Conservation (phyloP, 2,329 filamentous ascomycete genomes). For the Neonectria faginata region DNA sequence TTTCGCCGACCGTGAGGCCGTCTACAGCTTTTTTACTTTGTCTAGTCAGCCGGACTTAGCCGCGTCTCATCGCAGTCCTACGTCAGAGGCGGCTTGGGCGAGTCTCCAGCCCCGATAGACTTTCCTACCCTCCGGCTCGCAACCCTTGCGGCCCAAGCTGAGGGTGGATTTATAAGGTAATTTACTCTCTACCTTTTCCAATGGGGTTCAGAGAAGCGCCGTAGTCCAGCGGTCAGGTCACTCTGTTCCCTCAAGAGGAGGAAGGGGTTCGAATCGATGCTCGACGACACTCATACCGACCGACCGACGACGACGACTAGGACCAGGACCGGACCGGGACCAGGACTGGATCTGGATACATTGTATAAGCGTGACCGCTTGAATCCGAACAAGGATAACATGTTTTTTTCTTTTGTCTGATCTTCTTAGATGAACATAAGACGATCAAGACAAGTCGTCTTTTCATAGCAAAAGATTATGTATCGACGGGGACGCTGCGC, state of each 20-base stretch:
- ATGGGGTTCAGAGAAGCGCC: neutral
- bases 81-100: too few species aligned
- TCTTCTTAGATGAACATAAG: neutral
- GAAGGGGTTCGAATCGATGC: neutral
- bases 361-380: neutral
- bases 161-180: neutral
- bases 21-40: too few species aligned
- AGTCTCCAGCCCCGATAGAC: neutral
- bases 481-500: too few species aligned
- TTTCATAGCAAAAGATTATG: neutral
- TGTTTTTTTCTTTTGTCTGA: neutral
- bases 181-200: neutral
- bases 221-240: slow-evolving; percentile 1
- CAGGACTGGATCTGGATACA: neutral
- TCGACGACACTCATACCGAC: slow-evolving; percentile 1
- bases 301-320: neutral
- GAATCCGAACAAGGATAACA: neutral
- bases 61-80: too few species aligned
- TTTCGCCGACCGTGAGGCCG: too few species aligned
- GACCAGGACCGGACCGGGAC: neutral
- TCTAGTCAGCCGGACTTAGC: too few species aligned
- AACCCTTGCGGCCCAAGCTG: neutral
- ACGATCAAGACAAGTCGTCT: neutral
- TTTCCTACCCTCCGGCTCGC: neutral
- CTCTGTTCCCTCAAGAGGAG: slow-evolving; percentile 3